Percentiles rank a stretch among this genome's conserved stretches.
These are phyloP conservation scores for Selaginella tamariscina DNA, from an alignment of 75 land plant genomes.

Conservation along the genomic window DNA sequence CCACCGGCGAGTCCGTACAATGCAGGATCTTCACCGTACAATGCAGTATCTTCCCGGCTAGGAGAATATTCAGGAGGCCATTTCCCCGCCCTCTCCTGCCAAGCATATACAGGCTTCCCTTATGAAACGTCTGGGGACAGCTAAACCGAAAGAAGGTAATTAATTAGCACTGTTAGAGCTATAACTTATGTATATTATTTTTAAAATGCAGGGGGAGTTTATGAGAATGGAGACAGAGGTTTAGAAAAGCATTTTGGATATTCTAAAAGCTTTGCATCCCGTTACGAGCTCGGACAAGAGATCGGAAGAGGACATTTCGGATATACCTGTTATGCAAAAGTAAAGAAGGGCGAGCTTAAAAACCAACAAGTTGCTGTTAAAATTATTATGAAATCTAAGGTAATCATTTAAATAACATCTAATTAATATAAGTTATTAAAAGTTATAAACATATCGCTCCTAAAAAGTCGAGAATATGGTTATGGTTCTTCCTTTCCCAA, in stretches of 20 bases:
- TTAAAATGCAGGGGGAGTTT: conserved; percentile 32
- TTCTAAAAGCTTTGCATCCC: conserved; percentile 42
- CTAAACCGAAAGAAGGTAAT: conserved; percentile 55
- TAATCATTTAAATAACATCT: too few species aligned
- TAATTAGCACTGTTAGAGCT: too few species aligned
- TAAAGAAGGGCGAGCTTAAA: conserved; percentile 64
- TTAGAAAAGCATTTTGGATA: conserved; percentile 75
- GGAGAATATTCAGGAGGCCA: conserved; percentile 45
- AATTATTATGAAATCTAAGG: conserved; percentile 77
- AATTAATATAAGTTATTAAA: too few species aligned
- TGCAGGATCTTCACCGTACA: conserved; percentile 19
- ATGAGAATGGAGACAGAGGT: conserved; percentile 33
- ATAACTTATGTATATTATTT: too few species aligned
- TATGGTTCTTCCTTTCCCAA: too few species aligned
- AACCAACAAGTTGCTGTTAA: conserved; percentile 81
- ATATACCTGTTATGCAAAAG: conserved; percentile 60
- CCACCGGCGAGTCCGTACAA: conserved; percentile 36
- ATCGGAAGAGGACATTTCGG: conserved; percentile 90
- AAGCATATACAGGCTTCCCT: conserved; percentile 55
- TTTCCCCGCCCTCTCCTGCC: conserved; percentile 89
- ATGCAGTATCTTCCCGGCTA: conserved; percentile 49
- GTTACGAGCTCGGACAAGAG: conserved; percentile 85
- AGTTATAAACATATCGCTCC: too few species aligned
- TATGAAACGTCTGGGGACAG: conserved; percentile 57
- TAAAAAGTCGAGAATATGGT: too few species aligned